Evolutionary conservation across 169 alveolate species (phyloP).

Genomic region (Eimeria zaria): DNA sequence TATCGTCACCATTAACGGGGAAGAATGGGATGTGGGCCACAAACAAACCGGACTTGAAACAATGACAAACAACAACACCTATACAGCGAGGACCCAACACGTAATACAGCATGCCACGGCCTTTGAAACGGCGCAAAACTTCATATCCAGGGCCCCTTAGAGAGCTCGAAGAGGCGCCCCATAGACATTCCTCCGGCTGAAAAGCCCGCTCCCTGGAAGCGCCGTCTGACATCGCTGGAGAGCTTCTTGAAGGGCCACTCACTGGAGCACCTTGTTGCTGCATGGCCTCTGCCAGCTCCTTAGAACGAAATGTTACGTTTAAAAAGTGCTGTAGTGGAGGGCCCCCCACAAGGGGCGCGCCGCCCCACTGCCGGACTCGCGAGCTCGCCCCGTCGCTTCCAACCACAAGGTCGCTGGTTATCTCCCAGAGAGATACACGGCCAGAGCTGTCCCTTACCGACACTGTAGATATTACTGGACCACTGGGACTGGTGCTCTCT

Average conservation of each 20-base stretch:
- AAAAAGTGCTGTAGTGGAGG: constrained; percentile 70
- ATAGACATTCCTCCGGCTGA: background rate
- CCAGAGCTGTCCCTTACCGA: constrained; percentile 1
- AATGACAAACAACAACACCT: constrained; percentile 95
- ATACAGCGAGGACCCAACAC: constrained; percentile 91
- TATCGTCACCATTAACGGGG: constrained; percentile 47
- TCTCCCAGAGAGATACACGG: background rate
- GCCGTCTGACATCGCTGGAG: background rate
- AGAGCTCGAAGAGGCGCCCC: background rate
- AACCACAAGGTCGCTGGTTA: constrained; percentile 72
- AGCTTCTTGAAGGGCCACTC: too few species aligned
- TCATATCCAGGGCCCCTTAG: constrained; percentile 14
- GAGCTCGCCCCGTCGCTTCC: constrained; percentile 82
- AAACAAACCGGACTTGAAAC: constrained; percentile 93
- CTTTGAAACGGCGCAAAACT: constrained; percentile 2
- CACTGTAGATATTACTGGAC: constrained; percentile 5
- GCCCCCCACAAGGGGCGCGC: constrained; percentile 39
- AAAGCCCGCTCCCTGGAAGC: background rate
- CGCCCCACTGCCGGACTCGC: constrained; percentile 29
- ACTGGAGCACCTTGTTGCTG: background rate
- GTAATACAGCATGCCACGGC: constrained; percentile 90
- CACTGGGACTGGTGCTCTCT: constrained; percentile 1
- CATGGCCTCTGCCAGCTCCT: constrained; percentile 64
- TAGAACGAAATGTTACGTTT: constrained; percentile 69
- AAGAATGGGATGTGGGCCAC: constrained; percentile 96